Evolutionary conservation across 2,329 filamentous ascomycete genomes (phyloP).

Genomic region (Venturia aucupariae): DNA sequence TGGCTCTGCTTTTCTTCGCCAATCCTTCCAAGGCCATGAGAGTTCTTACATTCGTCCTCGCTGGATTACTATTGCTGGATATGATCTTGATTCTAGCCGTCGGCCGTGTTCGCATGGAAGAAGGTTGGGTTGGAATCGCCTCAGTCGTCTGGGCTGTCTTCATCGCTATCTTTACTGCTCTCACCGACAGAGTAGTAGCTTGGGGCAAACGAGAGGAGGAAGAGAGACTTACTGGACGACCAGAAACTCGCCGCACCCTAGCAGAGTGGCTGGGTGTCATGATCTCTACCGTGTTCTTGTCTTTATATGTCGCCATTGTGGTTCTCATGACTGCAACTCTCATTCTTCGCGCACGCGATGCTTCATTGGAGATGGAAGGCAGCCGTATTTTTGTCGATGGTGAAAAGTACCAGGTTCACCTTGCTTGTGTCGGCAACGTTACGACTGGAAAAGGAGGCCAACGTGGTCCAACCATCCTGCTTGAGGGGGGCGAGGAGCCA

Average conservation of each 20-base stretch:
- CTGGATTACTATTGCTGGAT: slow-evolving; percentile 60
- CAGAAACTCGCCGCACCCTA: slow-evolving; percentile 73
- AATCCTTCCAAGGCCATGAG: slow-evolving; percentile 73
- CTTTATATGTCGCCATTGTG: slow-evolving; percentile 57
- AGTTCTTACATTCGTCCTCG: slow-evolving; percentile 59
- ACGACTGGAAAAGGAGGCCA: slow-evolving; percentile 46
- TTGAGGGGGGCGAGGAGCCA: slow-evolving; percentile 75
- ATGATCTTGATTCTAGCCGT: slow-evolving; percentile 73
- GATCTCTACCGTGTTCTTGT: slow-evolving; percentile 61
- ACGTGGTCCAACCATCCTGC: slow-evolving; percentile 65
- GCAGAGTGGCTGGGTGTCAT: slow-evolving; percentile 78
- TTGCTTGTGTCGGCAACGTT: slow-evolving; percentile 71
- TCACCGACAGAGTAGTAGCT: slow-evolving; percentile 71
- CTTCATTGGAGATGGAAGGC: slow-evolving; percentile 63
- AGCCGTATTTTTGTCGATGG: slow-evolving; percentile 71
- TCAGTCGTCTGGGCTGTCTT: slow-evolving; percentile 76
- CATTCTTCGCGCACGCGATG: slow-evolving; percentile 70
- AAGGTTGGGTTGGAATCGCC: slow-evolving; percentile 83
- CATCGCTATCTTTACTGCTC: slow-evolving; percentile 68
- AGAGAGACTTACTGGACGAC: slow-evolving; percentile 78
- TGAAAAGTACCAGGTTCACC: slow-evolving; percentile 76
- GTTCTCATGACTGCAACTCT: slow-evolving; percentile 72
- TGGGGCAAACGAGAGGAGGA: slow-evolving; percentile 94
- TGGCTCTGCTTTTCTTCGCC: slow-evolving; percentile 77
- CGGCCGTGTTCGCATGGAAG: slow-evolving; percentile 64